Evolutionary conservation across 2,329 filamentous ascomycete species (phyloP).

Genomic region (Lizonia empirigonia): DNA sequence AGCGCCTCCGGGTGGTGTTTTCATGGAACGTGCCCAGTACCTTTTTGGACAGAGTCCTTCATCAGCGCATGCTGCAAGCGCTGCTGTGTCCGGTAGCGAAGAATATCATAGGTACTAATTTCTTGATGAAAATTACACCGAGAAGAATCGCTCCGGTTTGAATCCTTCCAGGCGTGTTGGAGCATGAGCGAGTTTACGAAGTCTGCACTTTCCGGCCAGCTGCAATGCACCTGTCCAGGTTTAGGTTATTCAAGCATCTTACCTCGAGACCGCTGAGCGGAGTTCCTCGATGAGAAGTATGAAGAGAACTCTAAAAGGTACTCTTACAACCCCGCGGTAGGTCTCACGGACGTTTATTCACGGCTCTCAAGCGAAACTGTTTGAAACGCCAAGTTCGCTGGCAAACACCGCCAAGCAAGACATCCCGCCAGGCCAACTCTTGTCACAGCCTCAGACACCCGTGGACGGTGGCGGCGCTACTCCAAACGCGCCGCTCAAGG

Average conservation of each 20-base stretch:
- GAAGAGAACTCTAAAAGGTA: neutral
- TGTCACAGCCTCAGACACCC: constrained; percentile 6
- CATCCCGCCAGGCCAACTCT: constrained; percentile 45
- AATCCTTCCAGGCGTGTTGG: neutral
- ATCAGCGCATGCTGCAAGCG: neutral
- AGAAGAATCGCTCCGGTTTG: neutral
- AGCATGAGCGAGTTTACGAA: neutral
- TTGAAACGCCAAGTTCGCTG: constrained; percentile 13
- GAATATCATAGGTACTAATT: neutral
- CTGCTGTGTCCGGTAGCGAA: neutral
- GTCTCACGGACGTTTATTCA: neutral
- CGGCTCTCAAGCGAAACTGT: neutral
- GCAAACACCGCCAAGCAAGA: constrained; percentile 15
- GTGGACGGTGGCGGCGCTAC: neutral
- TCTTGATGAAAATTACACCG: constrained; percentile 2
- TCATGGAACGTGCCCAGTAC: neutral
- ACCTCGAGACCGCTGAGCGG: no score
- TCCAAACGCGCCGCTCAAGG: constrained; percentile 7
- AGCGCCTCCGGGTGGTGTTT: no score
- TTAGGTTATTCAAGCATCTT: neutral
- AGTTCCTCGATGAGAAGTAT: neutral
- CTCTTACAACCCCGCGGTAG: neutral
- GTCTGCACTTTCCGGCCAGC: neutral
- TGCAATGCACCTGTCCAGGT: neutral
- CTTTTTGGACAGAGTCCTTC: neutral